Evolutionary conservation across 768 basidiomycete genomes (phyloP).

Genomic region (Suillus plorans): DNA sequence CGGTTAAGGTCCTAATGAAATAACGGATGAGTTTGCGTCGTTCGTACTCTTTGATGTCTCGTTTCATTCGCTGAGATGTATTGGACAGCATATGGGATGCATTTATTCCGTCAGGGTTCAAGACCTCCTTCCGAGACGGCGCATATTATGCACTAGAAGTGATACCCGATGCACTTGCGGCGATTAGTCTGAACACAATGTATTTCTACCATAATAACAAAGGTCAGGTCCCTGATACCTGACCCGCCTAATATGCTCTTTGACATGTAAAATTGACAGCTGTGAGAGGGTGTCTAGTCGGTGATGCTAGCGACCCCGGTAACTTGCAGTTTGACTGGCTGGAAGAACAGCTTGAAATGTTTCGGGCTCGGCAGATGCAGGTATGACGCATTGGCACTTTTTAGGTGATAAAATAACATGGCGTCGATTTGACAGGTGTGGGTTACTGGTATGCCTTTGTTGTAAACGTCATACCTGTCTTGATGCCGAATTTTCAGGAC

Average conservation of each 20-base stretch:
- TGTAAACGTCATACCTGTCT: slow-evolving; percentile 26
- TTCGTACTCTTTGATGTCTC: slow-evolving; percentile 34
- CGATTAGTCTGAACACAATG: slow-evolving; percentile 85
- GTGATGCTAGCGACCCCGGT: slow-evolving; percentile 75
- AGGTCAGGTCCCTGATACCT: slow-evolving; percentile 41
- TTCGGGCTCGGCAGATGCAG: slow-evolving; percentile 71
- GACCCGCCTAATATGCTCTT: slow-evolving; percentile 6
- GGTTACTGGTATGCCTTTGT: slow-evolving; percentile 39
- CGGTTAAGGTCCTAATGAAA: slow-evolving; percentile 59
- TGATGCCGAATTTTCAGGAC: slow-evolving; percentile 46
- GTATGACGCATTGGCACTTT: slow-evolving; percentile 36
- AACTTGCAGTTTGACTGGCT: slow-evolving; percentile 90
- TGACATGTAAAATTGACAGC: slow-evolving; percentile 41
- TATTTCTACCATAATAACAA: slow-evolving; percentile 92
- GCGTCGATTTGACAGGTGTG: slow-evolving; percentile 38
- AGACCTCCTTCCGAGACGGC: slow-evolving; percentile 79
- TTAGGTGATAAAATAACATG: background rate
- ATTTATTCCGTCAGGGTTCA: slow-evolving; percentile 78
- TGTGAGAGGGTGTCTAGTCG: slow-evolving; percentile 70
- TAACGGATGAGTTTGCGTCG: slow-evolving; percentile 69
- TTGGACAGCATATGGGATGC: slow-evolving; percentile 68
- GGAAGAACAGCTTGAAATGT: slow-evolving; percentile 74
- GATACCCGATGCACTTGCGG: slow-evolving; percentile 70
- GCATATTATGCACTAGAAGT: slow-evolving; percentile 83
- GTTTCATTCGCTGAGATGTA: slow-evolving; percentile 7